These are phyloP conservation scores for Globisporangium paddicum DNA, from an alignment of 352 stramenopile genomes.

Conservation along the genomic window DNA sequence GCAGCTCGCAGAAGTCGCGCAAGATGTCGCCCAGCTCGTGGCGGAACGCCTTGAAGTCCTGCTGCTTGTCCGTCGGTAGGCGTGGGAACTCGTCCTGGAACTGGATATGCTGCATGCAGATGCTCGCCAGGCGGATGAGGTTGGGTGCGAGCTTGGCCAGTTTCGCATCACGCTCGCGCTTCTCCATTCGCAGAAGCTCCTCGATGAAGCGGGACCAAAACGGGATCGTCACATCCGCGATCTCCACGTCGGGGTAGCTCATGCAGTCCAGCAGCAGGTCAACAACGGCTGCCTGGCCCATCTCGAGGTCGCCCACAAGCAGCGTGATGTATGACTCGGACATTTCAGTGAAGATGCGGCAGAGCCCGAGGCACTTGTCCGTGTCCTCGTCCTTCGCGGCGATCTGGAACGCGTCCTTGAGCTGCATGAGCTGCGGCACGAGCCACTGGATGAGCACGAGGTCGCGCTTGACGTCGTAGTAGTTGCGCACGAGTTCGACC, in stretches of 20 bases:
- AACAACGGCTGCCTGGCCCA: conserved; percentile 62
- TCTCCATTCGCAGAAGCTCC: conserved; percentile 28
- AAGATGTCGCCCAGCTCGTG: conserved; percentile 77
- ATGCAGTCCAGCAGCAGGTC: conserved; percentile 88
- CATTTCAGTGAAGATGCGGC: conserved; percentile 89
- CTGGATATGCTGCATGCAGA: conserved; percentile 83
- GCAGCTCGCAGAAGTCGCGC: conserved; percentile 66
- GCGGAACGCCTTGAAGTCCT: conserved; percentile 83
- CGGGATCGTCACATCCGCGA: conserved; percentile 80
- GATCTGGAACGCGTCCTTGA: conserved; percentile 44
- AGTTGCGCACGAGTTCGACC: conserved; percentile 72
- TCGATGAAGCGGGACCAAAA: conserved; percentile 78
- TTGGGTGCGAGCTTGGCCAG: conserved; percentile 39
- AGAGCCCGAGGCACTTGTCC: conserved; percentile 74
- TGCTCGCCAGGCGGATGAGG: conserved; percentile 50
- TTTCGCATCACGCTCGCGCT: conserved; percentile 11
- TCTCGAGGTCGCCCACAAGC: conserved; percentile 53
- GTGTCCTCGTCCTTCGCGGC: conserved; percentile 60
- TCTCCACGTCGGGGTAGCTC: conserved; percentile 69
- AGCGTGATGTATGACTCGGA: conserved; percentile 82
- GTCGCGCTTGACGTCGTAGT: conserved; percentile 41
- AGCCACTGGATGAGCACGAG: conserved; percentile 69
- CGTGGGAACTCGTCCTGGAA: conserved; percentile 64
- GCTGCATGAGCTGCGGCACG: conserved; percentile 64
- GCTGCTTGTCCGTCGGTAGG: conserved; percentile 64